Percentiles rank a stretch among this genome's conserved stretches.
Conservation (phyloP, 257 asterid genomes). For the Nicotiana attenuata region DNA sequence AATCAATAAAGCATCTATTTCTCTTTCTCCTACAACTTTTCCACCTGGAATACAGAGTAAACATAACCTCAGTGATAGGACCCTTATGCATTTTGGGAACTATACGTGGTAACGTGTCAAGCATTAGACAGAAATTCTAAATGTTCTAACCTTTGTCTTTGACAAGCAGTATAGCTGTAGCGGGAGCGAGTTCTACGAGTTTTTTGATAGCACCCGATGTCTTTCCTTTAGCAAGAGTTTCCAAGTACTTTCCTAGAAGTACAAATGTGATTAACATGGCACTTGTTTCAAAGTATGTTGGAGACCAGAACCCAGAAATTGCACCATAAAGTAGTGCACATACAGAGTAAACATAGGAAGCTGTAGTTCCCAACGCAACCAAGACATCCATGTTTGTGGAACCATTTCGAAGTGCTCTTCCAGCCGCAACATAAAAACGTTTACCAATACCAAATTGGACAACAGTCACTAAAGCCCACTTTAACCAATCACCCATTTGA, state of each 20-base stretch:
- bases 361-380: constrained; percentile 94
- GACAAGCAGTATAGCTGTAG: constrained; percentile 71
- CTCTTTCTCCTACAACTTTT: constrained; percentile 75
- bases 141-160: constrained; percentile 58
- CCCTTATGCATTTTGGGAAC: background rate
- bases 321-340: constrained; percentile 88
- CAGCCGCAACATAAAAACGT: constrained; percentile 94
- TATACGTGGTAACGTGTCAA: background rate
- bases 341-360: constrained; percentile 90
- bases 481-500: constrained; percentile 97
- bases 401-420: constrained; percentile 95
- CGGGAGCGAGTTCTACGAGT: constrained; percentile 93
- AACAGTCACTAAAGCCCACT: constrained; percentile 81
- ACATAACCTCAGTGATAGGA: background rate
- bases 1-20: constrained; percentile 84
- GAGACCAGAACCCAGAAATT: constrained; percentile 83
- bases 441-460: constrained; percentile 92
- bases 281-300: constrained; percentile 95
- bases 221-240: constrained; percentile 92
- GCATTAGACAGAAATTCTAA: background rate
- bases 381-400: constrained; percentile 99
- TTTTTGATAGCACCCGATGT: constrained; percentile 96
- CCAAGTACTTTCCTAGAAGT: constrained; percentile 90
- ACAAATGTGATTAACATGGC: constrained; percentile 97
- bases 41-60: constrained; percentile 53